A percentile compares a stretch with the other conserved stretches of the same genome.
phyloP scores from a whole-genome alignment of 495 filamentous ascomycete species.

The Oleoguttula mirabilis region DNA sequence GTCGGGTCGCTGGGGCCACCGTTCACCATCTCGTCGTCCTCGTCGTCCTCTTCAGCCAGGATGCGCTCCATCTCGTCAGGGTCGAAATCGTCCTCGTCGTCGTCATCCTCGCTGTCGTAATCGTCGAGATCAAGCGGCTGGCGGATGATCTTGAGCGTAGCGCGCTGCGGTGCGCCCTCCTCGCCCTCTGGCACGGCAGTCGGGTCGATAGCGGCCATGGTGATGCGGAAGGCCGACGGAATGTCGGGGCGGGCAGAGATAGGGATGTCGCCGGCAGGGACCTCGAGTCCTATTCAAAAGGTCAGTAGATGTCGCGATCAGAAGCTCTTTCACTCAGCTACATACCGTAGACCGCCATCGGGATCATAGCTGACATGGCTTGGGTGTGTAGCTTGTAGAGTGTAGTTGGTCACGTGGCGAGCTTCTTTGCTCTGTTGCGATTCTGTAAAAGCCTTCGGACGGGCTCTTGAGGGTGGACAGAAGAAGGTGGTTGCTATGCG shows the following conservation, averaged over 20 bases:
- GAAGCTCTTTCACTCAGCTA: too few species aligned
- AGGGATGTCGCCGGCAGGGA: conserved; percentile 65
- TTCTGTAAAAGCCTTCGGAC: too few species aligned
- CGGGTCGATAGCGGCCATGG: conserved; percentile 96
- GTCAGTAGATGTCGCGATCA: too few species aligned
- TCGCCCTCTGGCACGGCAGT: conserved; percentile 53
- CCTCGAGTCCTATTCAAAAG: too few species aligned
- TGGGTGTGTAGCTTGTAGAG: too few species aligned
- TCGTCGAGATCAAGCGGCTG: conserved; percentile 35
- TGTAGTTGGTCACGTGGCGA: too few species aligned
- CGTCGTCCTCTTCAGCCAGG: conserved; percentile 44
- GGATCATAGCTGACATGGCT: conserved; percentile 36
- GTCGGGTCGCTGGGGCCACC: conserved; percentile 83
- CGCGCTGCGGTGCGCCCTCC: conserved; percentile 52
- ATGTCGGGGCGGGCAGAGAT: conserved; percentile 62
- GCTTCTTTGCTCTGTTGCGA: too few species aligned
- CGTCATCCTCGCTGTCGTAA: conserved; percentile 34
- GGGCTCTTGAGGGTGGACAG: too few species aligned
- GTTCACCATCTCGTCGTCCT: conserved; percentile 57
- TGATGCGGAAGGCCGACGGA: conserved; percentile 81
- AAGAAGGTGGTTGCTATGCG: too few species aligned
- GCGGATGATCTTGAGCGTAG: conserved; percentile 84
- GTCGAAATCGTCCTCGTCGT: conserved; percentile 45
- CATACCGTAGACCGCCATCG: conserved; percentile 82
- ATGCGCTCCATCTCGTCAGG: conserved; percentile 53